These are phyloP conservation scores for Sesbania bispinosa DNA, from an alignment of 306 rosid species.

Conservation along the genomic window DNA sequence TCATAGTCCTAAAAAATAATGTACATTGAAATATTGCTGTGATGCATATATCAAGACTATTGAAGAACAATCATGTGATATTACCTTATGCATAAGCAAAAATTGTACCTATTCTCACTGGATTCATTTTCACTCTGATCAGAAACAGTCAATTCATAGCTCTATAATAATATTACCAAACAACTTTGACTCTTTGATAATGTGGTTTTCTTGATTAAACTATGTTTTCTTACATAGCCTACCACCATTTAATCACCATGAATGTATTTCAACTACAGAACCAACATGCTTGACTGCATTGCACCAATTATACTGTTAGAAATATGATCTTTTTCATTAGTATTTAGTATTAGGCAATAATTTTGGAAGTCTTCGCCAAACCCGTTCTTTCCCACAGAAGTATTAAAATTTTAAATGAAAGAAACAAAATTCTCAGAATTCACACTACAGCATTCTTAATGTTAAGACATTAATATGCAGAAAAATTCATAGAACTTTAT, in stretches of 20 bases:
- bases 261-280: background rate
- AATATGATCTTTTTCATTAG: background rate
- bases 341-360: conserved; percentile 16
- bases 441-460: conserved; percentile 5
- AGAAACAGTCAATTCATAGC: conserved; percentile 15
- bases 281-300: background rate
- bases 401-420: background rate
- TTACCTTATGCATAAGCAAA: background rate
- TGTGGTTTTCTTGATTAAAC: background rate
- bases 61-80: background rate
- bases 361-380: background rate
- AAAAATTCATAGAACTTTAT: background rate
- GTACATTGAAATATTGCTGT: conserved; percentile 22
- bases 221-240: background rate
- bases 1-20: conserved; percentile 65
- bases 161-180: background rate
- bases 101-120: background rate
- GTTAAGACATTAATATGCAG: background rate
- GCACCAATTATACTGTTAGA: background rate
- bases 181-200: background rate
- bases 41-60: conserved; percentile 11
- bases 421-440: background rate
- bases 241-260: background rate
- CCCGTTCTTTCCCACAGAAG: background rate
- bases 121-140: background rate